Percentiles rank a stretch among this genome's conserved stretches.
phyloP scores from a whole-genome alignment of 305 asterid species.

The Solanum hybrid region DNA sequence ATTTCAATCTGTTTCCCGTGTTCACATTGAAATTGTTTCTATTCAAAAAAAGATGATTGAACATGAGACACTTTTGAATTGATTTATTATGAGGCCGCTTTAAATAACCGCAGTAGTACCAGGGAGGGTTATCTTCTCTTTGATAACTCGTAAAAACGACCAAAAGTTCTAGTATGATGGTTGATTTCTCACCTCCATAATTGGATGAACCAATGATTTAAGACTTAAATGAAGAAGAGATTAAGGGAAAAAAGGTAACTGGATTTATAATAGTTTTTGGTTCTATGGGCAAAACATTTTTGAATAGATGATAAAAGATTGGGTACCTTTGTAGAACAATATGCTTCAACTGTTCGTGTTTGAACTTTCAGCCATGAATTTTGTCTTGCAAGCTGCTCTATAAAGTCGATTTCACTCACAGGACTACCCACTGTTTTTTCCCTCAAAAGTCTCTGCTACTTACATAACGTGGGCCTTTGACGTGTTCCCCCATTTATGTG shows the following conservation, averaged over 20 bases:
- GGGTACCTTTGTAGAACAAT: neutral
- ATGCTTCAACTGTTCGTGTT: neutral
- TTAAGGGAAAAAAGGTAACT: conserved; percentile 26
- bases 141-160: neutral
- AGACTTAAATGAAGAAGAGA: conserved; percentile 15
- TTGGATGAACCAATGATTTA: conserved; percentile 10
- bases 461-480: neutral
- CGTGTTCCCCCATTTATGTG: neutral
- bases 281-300: neutral
- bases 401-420: neutral
- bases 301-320: neutral
- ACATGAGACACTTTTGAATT: neutral
- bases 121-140: neutral
- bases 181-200: conserved; percentile 41
- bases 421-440: neutral
- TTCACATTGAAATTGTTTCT: neutral
- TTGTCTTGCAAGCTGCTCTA: neutral
- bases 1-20: neutral
- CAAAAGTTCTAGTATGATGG: conserved; percentile 15
- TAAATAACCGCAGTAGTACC: neutral
- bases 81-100: neutral
- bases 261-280: neutral
- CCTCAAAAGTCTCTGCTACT: neutral
- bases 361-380: neutral
- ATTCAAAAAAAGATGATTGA: neutral